Evolutionary conservation across 139 green algal species (phyloP), one percentile per base, ranked within the genome.

Genomic region (Chlamydomonas schloesseri): DNA sequence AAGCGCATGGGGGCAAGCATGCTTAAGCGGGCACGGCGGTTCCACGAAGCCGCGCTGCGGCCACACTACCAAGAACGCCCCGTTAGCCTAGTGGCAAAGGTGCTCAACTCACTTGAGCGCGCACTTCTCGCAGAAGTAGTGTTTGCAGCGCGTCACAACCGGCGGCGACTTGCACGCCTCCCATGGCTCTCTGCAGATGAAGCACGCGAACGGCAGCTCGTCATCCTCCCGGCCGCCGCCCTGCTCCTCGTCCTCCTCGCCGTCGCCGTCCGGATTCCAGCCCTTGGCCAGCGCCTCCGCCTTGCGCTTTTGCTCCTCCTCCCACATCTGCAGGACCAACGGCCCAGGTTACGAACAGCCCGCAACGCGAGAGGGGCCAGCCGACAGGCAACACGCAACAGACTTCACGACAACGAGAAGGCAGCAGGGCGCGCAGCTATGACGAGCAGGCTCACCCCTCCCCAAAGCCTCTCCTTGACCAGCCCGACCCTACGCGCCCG

Each of bases 51-150:
- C n/a, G n/a, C n/a, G n/a, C n/a, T n/a, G n/a, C n/a, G n/a, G n/a
- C n/a, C n/a, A n/a, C n/a, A n/a, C n/a, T n/a, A n/a, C n/a, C n/a
- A n/a, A n/a, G n/a, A n/a, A n/a, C n/a, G n/a, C n/a, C n/a, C n/a
- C n/a, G n/a, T n/a, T n/a, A n/a, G n/a, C n/a, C n/a, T n/a, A n/a
- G n/a, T n/a, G n/a, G n/a, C n/a, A n/a, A n/a, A n/a, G n/a, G n/a
- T n/a, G 42, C 42, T 50, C 42, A 50, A 60, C 60, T 90, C 42
- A 93, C 93, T 98, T 96, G 67, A 99, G 91, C 10, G 98, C 98
- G 88, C 98, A 99, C 46, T 92, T 91, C 84, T 99, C 97, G 77
- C 98, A 99, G 72, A 99, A 99, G 88, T 99, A 99, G 91, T 99
- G 98, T 81, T 90, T 91, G 94, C 98, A 99, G 5, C 75, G 84